A percentile compares a stretch with the other conserved stretches of the same genome.
These are phyloP conservation scores for Wickerhamiella cacticola DNA, from an alignment of 805 yeast genomes.

Conservation along the genomic window DNA sequence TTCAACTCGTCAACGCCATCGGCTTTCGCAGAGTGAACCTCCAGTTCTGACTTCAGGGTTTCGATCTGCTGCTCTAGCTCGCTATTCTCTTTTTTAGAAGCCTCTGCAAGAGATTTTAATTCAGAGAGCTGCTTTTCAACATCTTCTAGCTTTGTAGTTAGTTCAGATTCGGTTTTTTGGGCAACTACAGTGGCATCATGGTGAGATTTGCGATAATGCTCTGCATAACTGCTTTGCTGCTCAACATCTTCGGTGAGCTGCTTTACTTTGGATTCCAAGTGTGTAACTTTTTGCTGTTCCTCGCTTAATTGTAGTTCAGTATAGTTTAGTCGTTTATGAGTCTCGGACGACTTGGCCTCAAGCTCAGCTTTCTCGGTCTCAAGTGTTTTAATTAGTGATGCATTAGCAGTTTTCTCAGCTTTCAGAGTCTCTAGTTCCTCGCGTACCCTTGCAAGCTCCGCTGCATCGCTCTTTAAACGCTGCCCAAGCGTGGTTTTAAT, in stretches of 20 bases:
- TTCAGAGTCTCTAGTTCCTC: slow-evolving; percentile 28
- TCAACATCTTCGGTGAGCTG: slow-evolving; percentile 27
- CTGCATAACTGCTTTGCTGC: slow-evolving; percentile 23
- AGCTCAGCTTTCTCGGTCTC: slow-evolving; percentile 28
- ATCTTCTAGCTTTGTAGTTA: slow-evolving; percentile 16
- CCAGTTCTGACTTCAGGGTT: slow-evolving; percentile 20
- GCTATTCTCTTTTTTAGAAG: slow-evolving; percentile 14
- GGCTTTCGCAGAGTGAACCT: slow-evolving; percentile 13
- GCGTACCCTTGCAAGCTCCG: slow-evolving; percentile 25
- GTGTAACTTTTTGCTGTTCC: slow-evolving; percentile 19
- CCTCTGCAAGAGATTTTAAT: background rate
- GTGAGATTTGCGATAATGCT: slow-evolving; percentile 15
- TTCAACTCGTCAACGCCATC: slow-evolving; percentile 32
- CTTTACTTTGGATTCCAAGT: slow-evolving; percentile 19
- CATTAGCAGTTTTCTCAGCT: background rate
- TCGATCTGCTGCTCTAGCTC: slow-evolving; percentile 15
- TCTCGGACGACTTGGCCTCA: slow-evolving; percentile 29
- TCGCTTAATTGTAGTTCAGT: slow-evolving; percentile 27
- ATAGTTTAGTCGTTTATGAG: background rate
- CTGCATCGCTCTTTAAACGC: slow-evolving; percentile 34
- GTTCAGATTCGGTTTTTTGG: slow-evolving; percentile 8
- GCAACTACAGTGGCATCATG: background rate
- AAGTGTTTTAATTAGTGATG: background rate
- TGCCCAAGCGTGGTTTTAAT: slow-evolving; percentile 33
- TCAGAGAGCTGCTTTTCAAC: slow-evolving; percentile 6